Evolutionary conservation across 78 protist species (phyloP).

Genomic region (slime mould (Dictyostelium discoideum)): DNA sequence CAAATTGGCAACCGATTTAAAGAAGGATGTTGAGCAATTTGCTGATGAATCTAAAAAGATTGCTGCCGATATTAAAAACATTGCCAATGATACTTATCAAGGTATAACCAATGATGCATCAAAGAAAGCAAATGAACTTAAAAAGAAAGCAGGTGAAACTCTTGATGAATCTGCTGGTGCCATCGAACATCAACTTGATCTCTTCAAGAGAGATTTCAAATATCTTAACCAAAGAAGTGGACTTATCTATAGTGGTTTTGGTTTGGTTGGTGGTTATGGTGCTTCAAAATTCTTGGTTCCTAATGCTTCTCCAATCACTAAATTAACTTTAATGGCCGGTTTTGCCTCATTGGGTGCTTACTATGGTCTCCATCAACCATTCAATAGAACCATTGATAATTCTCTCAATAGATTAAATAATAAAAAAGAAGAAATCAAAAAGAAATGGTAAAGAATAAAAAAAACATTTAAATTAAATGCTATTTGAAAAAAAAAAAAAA

Average conservation of each 20-base stretch:
- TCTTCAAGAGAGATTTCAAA: background rate
- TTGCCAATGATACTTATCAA: background rate
- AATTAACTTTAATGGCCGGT: conserved; percentile 10
- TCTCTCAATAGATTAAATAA: background rate
- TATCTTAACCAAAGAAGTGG: conserved; percentile 23
- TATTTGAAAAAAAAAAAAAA: background rate
- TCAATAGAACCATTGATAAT: background rate
- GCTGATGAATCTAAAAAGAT: background rate
- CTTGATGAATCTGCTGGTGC: conserved; percentile 31
- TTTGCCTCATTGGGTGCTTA: conserved; percentile 51
- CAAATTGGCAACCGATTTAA: background rate
- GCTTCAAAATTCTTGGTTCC: conserved; percentile 16
- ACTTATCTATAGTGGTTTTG: conserved; percentile 49
- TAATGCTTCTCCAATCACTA: background rate
- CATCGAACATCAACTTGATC: background rate
- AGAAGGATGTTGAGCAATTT: background rate
- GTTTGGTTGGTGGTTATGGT: conserved; percentile 48
- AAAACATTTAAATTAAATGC: conserved; percentile 2
- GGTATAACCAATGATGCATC: background rate
- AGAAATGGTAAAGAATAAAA: background rate
- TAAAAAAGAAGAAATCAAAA: background rate
- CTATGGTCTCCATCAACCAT: conserved; percentile 47
- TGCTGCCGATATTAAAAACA: background rate
- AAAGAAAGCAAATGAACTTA: background rate
- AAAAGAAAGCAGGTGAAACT: conserved; percentile 29